Base-by-base conservation (phyloP, 768 basidiomycete species). In the Clavulina sp. region DNA sequence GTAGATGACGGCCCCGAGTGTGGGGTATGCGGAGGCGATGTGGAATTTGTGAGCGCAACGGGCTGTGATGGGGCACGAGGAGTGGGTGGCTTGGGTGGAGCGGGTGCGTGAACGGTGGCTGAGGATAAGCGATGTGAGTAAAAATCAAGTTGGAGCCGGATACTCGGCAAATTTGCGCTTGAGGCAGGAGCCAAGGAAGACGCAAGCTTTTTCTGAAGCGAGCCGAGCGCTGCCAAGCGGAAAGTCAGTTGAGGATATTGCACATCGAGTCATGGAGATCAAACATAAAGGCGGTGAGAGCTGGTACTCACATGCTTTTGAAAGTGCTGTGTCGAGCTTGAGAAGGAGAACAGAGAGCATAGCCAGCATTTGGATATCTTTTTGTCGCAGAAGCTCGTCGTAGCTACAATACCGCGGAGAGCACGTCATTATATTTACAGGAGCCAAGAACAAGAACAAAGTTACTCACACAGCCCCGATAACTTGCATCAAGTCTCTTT, bases 301-400 rank as follows among this genome's bases (percentile, higher is more conserved):
- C 34, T 38, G 9, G 23, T 18, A 53, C 53, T 50, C 31, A 54
- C 53, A 16, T 4, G 18, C 29, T 16, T 29, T 29, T 32, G 54
- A 54, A 26, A 28, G 47, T 2, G 54, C 29, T 6, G 53, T 43
- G 46, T 55, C 55, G 32, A 58, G 71, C 59, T 80, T 78, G 2
- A 87, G 68, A 2, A 87, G 64, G n/a, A 85, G 63, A 46, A 76
- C 67, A 0, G 83, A 70, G 3, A 85, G 54, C 75, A 89, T 85
- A 0, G 82, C 84, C 16, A 89, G 68, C 78, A 85, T 79, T 59
- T 88, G 84, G 1, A 87, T 62, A 58, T 89, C 84, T 59, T 75
- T 84, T 31, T 66, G 68, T 4, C 55, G 58, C 13, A 66, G 62
- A 29, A 74, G 64, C 52, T 74, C 68, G 3, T 57, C 52, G 32